Evolutionary conservation across 208 protist genomes (phyloP).

Genomic region (Wallacemonas sp.): DNA sequence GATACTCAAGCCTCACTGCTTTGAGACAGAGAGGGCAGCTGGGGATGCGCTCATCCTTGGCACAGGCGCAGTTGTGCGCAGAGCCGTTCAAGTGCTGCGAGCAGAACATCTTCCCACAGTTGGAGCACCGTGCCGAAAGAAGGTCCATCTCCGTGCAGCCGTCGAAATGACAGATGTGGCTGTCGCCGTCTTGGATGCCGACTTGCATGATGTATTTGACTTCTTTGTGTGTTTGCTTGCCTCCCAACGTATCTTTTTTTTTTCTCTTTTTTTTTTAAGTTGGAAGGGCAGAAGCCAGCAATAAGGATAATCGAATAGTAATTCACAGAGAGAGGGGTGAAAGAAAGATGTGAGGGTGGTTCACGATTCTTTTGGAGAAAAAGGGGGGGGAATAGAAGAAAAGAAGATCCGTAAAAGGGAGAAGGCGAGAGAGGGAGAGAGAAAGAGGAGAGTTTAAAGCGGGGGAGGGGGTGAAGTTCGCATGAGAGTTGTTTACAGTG

Average conservation of each 20-base stretch:
- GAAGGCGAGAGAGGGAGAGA: background rate
- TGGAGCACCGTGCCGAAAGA: conserved; percentile 58
- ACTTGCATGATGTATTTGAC: conserved; percentile 68
- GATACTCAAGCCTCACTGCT: conserved; percentile 57
- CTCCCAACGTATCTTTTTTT: conserved; percentile 3
- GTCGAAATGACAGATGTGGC: conserved; percentile 58
- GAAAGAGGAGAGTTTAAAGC: background rate
- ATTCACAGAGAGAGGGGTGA: too few relatives aligned
- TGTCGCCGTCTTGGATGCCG: conserved; percentile 73
- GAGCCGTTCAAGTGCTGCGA: conserved; percentile 59
- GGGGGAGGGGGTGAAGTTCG: too few relatives aligned
- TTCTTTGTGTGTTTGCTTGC: background rate
- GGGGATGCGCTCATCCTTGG: conserved; percentile 35
- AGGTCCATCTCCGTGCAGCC: conserved; percentile 77
- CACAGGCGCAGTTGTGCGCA: conserved; percentile 56
- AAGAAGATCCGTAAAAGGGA: background rate
- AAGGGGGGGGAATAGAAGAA: background rate
- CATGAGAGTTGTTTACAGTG: too few relatives aligned
- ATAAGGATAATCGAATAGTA: too few relatives aligned
- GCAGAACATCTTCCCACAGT: conserved; percentile 82
- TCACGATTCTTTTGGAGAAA: background rate
- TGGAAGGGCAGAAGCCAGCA: too few relatives aligned
- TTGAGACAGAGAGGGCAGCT: conserved; percentile 53
- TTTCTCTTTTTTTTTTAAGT: conserved; percentile 16
- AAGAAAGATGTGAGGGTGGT: background rate